Conservation (phyloP, 2,329 filamentous ascomycete genomes). For the Aspergillus pseudotamarii region DNA sequence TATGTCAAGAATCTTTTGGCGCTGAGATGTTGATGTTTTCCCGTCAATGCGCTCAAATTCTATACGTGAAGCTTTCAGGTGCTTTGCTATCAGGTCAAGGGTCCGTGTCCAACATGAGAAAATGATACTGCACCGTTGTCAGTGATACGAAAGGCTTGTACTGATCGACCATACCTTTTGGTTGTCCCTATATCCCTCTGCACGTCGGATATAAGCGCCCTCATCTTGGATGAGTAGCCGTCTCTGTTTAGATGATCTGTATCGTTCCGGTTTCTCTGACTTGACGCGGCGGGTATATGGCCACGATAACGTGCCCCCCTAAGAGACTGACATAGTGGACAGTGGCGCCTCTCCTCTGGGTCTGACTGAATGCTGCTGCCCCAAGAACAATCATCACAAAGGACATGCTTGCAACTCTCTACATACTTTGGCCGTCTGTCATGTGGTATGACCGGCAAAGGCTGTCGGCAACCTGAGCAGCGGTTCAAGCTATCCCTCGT, state of each 20-base stretch:
- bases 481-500: constrained; percentile 5
- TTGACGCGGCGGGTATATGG: neutral
- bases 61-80: neutral
- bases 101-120: constrained; percentile 54
- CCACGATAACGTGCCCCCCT: neutral
- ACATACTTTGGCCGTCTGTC: constrained; percentile 2
- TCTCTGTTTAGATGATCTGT: neutral
- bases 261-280: neutral
- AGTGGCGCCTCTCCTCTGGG: neutral
- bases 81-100: constrained; percentile 38
- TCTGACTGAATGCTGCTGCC: neutral
- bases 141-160: neutral
- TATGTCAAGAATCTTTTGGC: constrained; percentile 7
- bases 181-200: constrained; percentile 26
- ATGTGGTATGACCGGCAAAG: neutral
- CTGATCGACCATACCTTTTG: constrained; percentile 28
- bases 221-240: constrained; percentile 12
- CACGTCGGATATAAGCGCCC: constrained; percentile 34
- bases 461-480: constrained; percentile 6
- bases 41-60: constrained; percentile 7
- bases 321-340: neutral
- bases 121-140: constrained; percentile 41
- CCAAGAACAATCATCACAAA: constrained; percentile 6
- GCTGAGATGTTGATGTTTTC: constrained; percentile 3
- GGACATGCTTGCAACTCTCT: constrained; percentile 12